A percentile compares a stretch with the other conserved stretches of the same genome.
These are phyloP conservation scores for Chalciporus pseudorubinellus DNA, from an alignment of 768 basidiomycete species.

Conservation along the genomic window DNA sequence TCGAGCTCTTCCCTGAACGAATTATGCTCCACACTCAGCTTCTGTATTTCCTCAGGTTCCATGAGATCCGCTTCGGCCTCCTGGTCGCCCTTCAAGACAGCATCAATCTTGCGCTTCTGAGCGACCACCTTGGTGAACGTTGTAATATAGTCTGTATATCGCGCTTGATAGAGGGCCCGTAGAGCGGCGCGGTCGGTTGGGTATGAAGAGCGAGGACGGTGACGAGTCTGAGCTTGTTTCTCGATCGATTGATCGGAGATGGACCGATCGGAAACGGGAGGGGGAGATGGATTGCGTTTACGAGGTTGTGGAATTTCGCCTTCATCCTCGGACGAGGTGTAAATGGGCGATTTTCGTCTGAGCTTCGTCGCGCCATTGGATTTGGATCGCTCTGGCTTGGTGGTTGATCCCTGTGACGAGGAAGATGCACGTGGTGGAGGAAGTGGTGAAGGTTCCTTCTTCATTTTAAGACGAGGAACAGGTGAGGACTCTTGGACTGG, in stretches of 20 bases:
- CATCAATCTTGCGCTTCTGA: conserved; percentile 53
- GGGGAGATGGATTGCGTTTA: conserved; percentile 29
- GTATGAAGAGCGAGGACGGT: conserved; percentile 33
- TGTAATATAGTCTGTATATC: conserved; percentile 51
- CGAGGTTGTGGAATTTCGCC: conserved; percentile 37
- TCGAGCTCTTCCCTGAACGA: conserved; percentile 53
- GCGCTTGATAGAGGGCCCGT: conserved; percentile 49
- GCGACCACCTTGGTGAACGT: conserved; percentile 45
- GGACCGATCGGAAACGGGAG: conserved; percentile 23
- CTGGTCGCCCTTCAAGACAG: conserved; percentile 52
- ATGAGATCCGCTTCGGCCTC: conserved; percentile 54
- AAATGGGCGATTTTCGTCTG: conserved; percentile 58
- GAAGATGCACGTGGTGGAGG: conserved; percentile 17
- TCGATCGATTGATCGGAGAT: conserved; percentile 16
- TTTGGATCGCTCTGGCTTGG: conserved; percentile 23
- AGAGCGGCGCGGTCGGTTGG: conserved; percentile 48
- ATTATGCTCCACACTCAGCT: conserved; percentile 44
- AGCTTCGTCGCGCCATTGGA: conserved; percentile 29
- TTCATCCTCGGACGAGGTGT: conserved; percentile 68
- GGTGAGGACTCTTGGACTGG: conserved; percentile 26
- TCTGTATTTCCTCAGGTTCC: conserved; percentile 50
- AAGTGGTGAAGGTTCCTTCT: conserved; percentile 36
- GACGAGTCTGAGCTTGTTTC: conserved; percentile 15
- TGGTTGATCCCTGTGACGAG: conserved; percentile 6
- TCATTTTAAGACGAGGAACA: conserved; percentile 33